Conservation (phyloP, 202 grass and related monocot genomes). For the Cymbopogon flexuosus region DNA sequence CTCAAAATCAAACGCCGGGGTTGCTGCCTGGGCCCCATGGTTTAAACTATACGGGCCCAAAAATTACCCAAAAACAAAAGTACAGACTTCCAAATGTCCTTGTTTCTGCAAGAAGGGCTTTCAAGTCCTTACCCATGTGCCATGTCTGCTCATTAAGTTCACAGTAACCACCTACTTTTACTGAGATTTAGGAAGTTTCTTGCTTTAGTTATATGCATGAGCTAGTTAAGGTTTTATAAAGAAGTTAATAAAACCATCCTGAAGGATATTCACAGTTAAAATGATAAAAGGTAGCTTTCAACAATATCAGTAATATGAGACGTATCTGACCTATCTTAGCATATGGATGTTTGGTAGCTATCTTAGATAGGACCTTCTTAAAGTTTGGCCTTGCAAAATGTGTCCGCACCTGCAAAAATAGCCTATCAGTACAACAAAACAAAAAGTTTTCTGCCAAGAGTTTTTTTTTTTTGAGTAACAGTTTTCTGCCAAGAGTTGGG, state of each 20-base stretch:
- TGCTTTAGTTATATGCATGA: conserved; percentile 2
- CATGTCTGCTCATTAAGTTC: background rate
- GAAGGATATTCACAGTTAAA: conserved; percentile 4
- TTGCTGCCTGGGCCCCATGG: background rate
- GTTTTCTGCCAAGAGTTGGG: background rate
- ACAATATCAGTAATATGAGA: conserved; percentile 5
- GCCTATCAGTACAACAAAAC: conserved; percentile 16
- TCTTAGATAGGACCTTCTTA: conserved; percentile 86
- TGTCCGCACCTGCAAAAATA: conserved; percentile 59
- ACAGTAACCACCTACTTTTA: background rate
- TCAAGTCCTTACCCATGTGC: background rate
- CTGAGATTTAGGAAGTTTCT: background rate
- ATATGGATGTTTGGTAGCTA: conserved; percentile 74
- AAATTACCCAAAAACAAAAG: background rate
- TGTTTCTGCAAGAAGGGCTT: background rate
- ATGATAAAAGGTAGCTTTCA: background rate
- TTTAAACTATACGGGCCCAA: background rate
- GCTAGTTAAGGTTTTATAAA: background rate
- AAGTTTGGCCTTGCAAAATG: conserved; percentile 95
- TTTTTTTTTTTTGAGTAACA: too few species aligned
- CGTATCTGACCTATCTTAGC: conserved; percentile 70
- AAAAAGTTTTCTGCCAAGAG: background rate
- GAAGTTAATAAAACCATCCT: background rate
- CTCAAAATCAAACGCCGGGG: background rate
- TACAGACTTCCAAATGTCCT: background rate